A percentile compares a stretch with the other conserved stretches of the same genome.
These are phyloP conservation scores for Ceratobasidium papillatum DNA, from an alignment of 1,284 basidiomycete species.

Conservation along the genomic window DNA sequence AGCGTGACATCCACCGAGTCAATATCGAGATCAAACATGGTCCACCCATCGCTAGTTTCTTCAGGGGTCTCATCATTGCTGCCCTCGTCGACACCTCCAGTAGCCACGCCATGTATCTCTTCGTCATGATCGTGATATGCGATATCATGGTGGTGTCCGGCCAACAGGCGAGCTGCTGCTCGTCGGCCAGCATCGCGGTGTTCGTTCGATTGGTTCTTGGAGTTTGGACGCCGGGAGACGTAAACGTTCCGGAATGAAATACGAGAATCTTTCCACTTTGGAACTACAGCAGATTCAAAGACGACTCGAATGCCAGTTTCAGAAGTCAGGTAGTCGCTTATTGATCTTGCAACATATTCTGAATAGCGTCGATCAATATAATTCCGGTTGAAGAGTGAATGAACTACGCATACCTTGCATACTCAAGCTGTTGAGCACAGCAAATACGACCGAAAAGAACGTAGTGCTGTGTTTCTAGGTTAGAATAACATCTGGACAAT, in stretches of 20 bases:
- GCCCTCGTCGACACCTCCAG: not conserved
- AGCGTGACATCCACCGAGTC: slow-evolving; percentile 97
- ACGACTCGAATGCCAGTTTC: slow-evolving; percentile 95
- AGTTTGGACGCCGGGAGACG: slow-evolving; percentile 78
- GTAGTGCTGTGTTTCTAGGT: slow-evolving; percentile 72
- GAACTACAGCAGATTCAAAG: slow-evolving; percentile 97
- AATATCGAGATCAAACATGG: slow-evolving; percentile 90
- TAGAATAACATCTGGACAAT: slow-evolving; percentile 42
- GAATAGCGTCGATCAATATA: not conserved
- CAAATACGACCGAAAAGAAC: slow-evolving; percentile 93
- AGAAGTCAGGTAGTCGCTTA: slow-evolving; percentile 92
- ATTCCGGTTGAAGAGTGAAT: not conserved
- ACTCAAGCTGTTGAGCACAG: slow-evolving; percentile 87
- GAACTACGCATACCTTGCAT: slow-evolving; percentile 71
- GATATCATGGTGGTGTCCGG: slow-evolving; percentile 71
- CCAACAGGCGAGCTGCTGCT: slow-evolving; percentile 68
- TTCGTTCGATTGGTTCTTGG: slow-evolving; percentile 40
- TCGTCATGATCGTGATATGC: slow-evolving; percentile 59
- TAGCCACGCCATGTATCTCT: slow-evolving; percentile 25
- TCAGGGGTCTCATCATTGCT: slow-evolving; percentile 57
- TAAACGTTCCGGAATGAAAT: slow-evolving; percentile 98
- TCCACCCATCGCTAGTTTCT: slow-evolving; percentile 56
- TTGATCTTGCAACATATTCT: slow-evolving; percentile 89
- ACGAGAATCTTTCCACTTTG: slow-evolving; percentile 95
- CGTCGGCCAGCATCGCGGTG: slow-evolving; percentile 55